Conservation (phyloP, 2,329 filamentous ascomycete species). For the Fusarium sp. region DNA sequence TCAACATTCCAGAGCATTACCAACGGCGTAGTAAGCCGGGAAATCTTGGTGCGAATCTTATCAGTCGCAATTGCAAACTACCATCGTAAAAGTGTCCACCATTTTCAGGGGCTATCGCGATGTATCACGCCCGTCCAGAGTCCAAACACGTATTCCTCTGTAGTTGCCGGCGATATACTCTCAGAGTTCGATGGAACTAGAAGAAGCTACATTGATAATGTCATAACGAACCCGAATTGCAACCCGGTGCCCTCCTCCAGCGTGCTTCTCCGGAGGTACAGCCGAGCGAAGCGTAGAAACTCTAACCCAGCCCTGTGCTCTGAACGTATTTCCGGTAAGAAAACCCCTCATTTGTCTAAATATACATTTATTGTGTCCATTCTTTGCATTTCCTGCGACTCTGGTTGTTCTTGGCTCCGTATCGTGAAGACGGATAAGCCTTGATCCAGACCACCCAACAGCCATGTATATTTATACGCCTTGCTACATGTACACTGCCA, state of each 20-base stretch:
- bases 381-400: not conserved
- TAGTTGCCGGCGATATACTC: not conserved
- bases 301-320: not conserved
- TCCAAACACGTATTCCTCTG: not conserved
- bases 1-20: not conserved
- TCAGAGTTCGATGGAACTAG: not conserved
- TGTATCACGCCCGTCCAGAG: not conserved
- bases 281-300: not conserved
- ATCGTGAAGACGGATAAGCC: not conserved
- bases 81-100: not conserved
- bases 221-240: not conserved
- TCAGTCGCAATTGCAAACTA: not conserved
- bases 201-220: not conserved
- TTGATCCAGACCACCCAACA: not conserved
- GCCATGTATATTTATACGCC: not conserved
- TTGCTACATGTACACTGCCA: not conserved
- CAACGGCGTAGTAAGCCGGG: not conserved
- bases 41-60: not conserved
- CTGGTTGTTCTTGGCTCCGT: not conserved
- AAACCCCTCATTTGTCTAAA: not conserved
- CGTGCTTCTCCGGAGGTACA: not conserved
- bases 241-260: not conserved
- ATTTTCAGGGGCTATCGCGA: not conserved
- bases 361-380: not conserved
- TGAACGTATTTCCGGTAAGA: not conserved